Percentiles rank a stretch among this genome's conserved stretches.
phyloP scores from a whole-genome alignment of 345 rosid genomes.

The Corchorus capsularis region DNA sequence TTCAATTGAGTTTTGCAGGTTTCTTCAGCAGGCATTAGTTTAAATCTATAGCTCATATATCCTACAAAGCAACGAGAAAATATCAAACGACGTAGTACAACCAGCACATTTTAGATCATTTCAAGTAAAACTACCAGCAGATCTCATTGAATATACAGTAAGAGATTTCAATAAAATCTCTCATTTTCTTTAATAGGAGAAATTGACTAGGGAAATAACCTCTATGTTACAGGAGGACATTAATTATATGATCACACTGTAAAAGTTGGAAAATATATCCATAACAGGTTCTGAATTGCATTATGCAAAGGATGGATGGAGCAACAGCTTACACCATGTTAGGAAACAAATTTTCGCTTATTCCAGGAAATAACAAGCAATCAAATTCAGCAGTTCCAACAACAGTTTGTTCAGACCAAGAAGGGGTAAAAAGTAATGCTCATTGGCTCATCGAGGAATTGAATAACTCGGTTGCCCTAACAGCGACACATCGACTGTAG shows the following conservation, averaged over 20 bases:
- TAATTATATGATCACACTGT: neutral
- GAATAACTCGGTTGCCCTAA: neutral
- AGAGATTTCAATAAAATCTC: too few species aligned
- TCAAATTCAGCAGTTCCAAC: neutral
- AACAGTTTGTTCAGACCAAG: neutral
- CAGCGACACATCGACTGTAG: neutral
- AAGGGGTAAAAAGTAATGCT: neutral
- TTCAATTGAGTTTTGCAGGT: constrained; percentile 44
- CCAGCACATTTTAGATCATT: neutral
- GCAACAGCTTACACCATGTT: neutral
- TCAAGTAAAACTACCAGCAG: neutral
- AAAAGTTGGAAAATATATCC: neutral
- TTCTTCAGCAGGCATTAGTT: constrained; percentile 53
- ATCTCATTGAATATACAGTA: neutral
- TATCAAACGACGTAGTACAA: neutral
- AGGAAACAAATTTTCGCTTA: neutral
- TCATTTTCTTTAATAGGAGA: neutral
- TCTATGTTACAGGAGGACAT: neutral
- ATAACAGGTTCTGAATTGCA: neutral
- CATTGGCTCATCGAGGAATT: neutral
- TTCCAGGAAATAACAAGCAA: neutral
- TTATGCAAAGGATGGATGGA: neutral
- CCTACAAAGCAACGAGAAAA: constrained; percentile 41
- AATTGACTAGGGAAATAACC: neutral
- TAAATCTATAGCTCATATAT: constrained; percentile 68